Evolutionary conservation across 805 yeast species (phyloP).

Genomic region (Diddensiella santjacobensis): DNA sequence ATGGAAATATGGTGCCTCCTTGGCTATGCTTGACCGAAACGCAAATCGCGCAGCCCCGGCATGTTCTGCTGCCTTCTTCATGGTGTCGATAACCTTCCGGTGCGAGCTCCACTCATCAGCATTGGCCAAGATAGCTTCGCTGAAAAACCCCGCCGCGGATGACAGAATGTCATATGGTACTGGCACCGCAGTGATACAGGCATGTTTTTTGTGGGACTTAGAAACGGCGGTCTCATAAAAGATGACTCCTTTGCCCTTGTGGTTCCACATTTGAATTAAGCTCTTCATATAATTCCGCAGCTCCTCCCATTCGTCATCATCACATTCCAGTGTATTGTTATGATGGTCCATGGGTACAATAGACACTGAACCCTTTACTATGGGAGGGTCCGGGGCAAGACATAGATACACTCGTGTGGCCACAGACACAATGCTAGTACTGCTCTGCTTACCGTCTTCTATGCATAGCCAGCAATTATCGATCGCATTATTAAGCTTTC

Average conservation of each 20-base stretch:
- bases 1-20: constrained; percentile 49
- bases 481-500: constrained; percentile 31
- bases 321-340: constrained; percentile 40
- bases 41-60: constrained; percentile 26
- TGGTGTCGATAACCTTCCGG: constrained; percentile 40
- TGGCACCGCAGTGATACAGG: constrained; percentile 44
- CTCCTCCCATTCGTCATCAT: constrained; percentile 44
- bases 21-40: constrained; percentile 37
- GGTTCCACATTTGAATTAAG: constrained; percentile 39
- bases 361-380: constrained; percentile 34
- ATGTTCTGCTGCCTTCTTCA: constrained; percentile 22
- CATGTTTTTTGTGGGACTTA: constrained; percentile 34
- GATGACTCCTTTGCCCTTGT: constrained; percentile 36
- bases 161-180: constrained; percentile 34
- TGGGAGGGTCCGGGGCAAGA: constrained; percentile 40
- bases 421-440: constrained; percentile 34
- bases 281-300: constrained; percentile 42
- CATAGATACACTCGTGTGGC: constrained; percentile 39
- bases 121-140: constrained; percentile 38
- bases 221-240: constrained; percentile 45
- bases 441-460: constrained; percentile 28
- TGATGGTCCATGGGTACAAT: constrained; percentile 44
- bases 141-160: constrained; percentile 41
- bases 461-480: constrained; percentile 39
- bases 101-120: constrained; percentile 41